Conservation (phyloP, 495 filamentous ascomycete genomes). For the Tuber magnatum region DNA sequence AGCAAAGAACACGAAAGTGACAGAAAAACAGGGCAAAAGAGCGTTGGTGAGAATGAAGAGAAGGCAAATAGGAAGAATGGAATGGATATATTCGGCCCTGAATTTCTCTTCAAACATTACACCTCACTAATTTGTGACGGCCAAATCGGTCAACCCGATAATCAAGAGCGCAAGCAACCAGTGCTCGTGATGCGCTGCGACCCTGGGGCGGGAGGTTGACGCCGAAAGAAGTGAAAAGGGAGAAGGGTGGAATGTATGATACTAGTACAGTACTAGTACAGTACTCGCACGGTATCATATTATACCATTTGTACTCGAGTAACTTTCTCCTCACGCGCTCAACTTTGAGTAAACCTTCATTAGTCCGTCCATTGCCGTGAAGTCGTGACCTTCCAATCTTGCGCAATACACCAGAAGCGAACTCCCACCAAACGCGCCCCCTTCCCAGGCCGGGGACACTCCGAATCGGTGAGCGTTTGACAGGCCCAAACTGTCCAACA, state of each 20-base stretch:
- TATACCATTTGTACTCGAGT: too few relatives aligned
- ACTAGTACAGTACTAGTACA: too few relatives aligned
- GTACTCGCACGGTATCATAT: too few relatives aligned
- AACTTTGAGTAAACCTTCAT: not conserved
- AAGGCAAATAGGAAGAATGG: slow-evolving; percentile 9
- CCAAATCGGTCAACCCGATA: not conserved
- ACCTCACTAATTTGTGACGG: not conserved
- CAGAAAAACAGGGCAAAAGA: slow-evolving; percentile 10
- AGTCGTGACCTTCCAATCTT: not conserved
- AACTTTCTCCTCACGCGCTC: not conserved
- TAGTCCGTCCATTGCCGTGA: not conserved
- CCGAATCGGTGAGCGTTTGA: not conserved
- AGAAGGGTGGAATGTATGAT: not conserved
- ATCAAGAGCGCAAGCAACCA: not conserved
- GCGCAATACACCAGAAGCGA: not conserved
- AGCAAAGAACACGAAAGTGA: slow-evolving; percentile 16
- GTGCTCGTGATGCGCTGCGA: not conserved
- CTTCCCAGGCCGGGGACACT: not conserved
- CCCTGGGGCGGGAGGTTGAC: not conserved
- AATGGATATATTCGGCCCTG: not conserved
- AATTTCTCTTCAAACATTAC: not conserved
- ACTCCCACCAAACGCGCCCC: not conserved
- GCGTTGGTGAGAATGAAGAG: slow-evolving; percentile 5
- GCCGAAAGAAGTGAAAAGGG: not conserved
- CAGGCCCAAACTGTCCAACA: not conserved